Evolutionary conservation across 345 rosid genomes (phyloP).

Genomic region (Turritis glabra): DNA sequence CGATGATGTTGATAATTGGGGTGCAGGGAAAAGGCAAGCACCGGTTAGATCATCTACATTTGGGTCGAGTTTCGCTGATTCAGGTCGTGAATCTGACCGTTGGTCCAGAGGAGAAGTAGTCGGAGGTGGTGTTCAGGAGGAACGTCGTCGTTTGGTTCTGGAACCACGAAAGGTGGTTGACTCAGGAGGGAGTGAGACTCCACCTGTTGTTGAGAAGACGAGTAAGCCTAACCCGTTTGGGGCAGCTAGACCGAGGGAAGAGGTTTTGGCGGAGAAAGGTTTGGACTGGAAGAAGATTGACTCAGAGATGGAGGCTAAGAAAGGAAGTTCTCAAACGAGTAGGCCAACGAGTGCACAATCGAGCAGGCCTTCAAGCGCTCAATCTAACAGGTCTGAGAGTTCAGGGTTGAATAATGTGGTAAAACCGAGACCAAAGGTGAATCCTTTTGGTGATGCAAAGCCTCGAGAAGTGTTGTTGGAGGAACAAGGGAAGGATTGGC

Average conservation of each 20-base stretch:
- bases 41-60: constrained; percentile 54
- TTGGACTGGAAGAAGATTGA: constrained; percentile 92
- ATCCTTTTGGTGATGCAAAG: constrained; percentile 97
- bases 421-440: constrained; percentile 74
- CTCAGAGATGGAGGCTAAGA: constrained; percentile 73
- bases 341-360: constrained; percentile 39
- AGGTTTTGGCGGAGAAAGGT: constrained; percentile 91
- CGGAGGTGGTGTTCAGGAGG: constrained; percentile 43
- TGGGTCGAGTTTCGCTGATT: constrained; percentile 64
- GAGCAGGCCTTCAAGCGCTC: constrained; percentile 93
- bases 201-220: constrained; percentile 41
- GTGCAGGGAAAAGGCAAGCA: constrained; percentile 54
- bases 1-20: constrained; percentile 88
- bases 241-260: constrained; percentile 92
- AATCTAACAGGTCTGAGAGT: constrained; percentile 76
- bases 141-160: constrained; percentile 68
- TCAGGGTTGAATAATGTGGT: constrained; percentile 52
- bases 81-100: constrained; percentile 64
- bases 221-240: constrained; percentile 82
- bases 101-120: constrained; percentile 61
- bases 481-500: constrained; percentile 92
- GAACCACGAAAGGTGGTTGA: constrained; percentile 64
- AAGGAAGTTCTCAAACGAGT: constrained; percentile 49
- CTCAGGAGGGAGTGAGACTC: constrained; percentile 42
- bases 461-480: constrained; percentile 90